phyloP scores from a whole-genome alignment of 495 filamentous ascomycete species.

The Lasiosphaeria ovina region DNA sequence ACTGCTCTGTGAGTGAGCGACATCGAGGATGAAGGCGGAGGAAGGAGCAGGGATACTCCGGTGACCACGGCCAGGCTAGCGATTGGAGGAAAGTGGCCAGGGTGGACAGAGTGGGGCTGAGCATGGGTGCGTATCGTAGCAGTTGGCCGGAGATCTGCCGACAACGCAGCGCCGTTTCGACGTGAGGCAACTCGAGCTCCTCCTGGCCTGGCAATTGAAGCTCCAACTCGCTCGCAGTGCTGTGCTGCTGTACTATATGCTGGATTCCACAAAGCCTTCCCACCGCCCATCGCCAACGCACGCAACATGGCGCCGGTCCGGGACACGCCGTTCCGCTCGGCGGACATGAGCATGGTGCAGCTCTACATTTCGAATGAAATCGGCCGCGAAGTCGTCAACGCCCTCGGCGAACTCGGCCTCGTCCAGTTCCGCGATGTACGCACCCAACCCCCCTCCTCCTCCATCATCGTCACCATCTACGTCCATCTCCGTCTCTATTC shows the following conservation, averaged over 20 bases:
- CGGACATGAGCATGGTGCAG: conserved; percentile 99
- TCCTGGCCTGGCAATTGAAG: conserved; percentile 2
- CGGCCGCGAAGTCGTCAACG: conserved; percentile 93
- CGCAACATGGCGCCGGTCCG: conserved; percentile 54
- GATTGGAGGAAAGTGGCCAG: too few relatives aligned
- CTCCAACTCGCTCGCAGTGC: conserved; percentile 10
- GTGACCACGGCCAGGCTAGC: too few relatives aligned
- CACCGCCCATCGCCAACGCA: conserved; percentile 17
- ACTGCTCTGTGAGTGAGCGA: too few relatives aligned
- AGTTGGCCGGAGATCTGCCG: conserved; percentile 7
- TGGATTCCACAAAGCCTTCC: conserved; percentile 16
- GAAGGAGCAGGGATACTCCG: too few relatives aligned
- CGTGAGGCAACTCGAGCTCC: conserved; percentile 4
- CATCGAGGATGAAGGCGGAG: too few relatives aligned
- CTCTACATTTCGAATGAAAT: conserved; percentile 99
- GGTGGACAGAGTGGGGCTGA: too few relatives aligned
- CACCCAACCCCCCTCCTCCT: neutral
- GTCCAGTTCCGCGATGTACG: conserved; percentile 97
- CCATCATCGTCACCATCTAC: too few relatives aligned
- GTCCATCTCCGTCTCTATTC: too few relatives aligned
- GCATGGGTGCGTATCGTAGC: too few relatives aligned
- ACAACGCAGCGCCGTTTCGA: neutral
- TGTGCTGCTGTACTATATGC: neutral
- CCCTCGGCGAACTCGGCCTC: conserved; percentile 89
- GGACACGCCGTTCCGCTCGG: conserved; percentile 98